Base-by-base conservation (phyloP, 1,139 yeast species). In the Eremothecium cymbalariae region DNA sequence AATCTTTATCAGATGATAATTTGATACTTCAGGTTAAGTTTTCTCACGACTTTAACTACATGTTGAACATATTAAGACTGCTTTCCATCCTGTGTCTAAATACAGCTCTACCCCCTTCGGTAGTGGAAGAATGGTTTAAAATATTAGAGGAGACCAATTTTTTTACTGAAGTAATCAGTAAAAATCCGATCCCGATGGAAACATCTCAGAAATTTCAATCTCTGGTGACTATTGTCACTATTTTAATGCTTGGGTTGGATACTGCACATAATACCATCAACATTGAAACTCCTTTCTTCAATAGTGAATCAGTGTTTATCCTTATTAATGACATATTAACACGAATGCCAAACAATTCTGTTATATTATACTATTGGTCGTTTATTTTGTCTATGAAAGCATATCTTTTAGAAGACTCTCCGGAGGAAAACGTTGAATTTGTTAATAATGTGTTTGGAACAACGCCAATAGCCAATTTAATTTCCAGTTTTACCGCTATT, bases 331-430 rank as follows among this genome's bases (percentile, higher is more conserved):
- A 49, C 4, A 40, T 46, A 2, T 44, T 68, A 13, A 45, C 65
- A 3, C 56, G 65, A 11, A 48, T 59, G 0, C 54, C 62, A 8
- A 44, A 59, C 2, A 72, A 74, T 40, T 59, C 84, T 1, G 61
- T 79, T 4, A 60, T 77, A 1, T 55, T 72, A 32, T 79, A 81
- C 47, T 70, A 77, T 20, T 85, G 95, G 94, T 72, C 84, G 8
- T 70, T 82, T 14, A 59, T 78, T 4, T 52, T 79, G 6, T 74
- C 75, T 44, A 63, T 78, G 34, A 74, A 78, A 41, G 64, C 69
- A 4, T 61, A 68, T 27, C 55, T 72, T 18, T 53, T 72, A 9
- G 69, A 70, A 36, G 76, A 70, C 34, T 43, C 48, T 21, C 59
- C 63, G 2, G 38, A 41, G 34, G 27, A 43, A 41, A 40, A 43